Evolutionary conservation across 495 filamentous ascomycete genomes (phyloP), one percentile per base, ranked within the genome.

Genomic region (Sabuloglossum arenarium): DNA sequence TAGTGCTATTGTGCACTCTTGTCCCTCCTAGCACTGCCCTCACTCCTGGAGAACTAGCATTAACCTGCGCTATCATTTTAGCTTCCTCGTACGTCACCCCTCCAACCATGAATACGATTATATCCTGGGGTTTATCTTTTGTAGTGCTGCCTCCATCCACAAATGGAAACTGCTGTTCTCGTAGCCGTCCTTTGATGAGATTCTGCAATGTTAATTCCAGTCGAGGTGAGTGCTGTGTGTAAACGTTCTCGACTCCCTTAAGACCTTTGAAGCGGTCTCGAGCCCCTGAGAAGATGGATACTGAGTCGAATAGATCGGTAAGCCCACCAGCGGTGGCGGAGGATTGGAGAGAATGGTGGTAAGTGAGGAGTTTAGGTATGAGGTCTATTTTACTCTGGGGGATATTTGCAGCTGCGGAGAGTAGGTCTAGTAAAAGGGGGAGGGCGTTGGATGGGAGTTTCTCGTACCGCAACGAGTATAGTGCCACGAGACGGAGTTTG

Each of bases 181-280:
- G 80, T 51, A 98, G 69, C 56, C 85, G 78, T 11, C 90, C 91
- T 62, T 94, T 94, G 70, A 96, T 87, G 16, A 97, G 71, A 60
- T 91, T 88, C 63, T 94, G 87, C 10, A 98, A 70, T 0, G 87
- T 95, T 10, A 78, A 76, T 67, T 95, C 88, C 47, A 98, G 66
- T 46, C 86, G 74, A 0, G 91, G 89, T 1, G 88, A 91, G 67
- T 98, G 91, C 67, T 97, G 93, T 0, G 91, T 98, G 66, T 97
- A 98, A 23, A 98, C 91, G 61, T 98, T 98, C 65, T 98, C 91
- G 3, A 97, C 89, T 14, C 91, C 91, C 64, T 95, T 94, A 19
- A 98, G 74, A 1, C 90, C 93, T 65, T 94, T 94, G 68, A 98
- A 89, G 1, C 88, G 81, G 61, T 84, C 84, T 30, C 88, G 76